Base-by-base conservation (phyloP, 2,329 filamentous ascomycete genomes). In the Zalaria obscura region DNA sequence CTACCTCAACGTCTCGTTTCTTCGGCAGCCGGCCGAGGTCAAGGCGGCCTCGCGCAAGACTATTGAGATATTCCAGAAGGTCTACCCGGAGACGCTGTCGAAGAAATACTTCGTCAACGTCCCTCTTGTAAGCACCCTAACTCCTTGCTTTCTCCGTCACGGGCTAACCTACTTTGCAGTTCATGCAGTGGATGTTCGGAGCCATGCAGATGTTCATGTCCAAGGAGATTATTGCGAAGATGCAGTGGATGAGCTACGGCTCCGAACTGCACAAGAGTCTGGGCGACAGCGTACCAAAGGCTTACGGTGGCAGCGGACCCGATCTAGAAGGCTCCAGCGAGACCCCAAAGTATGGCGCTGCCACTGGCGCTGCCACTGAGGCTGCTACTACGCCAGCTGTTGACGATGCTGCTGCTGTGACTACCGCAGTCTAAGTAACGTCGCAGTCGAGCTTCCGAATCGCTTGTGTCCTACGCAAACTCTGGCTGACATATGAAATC, bases 71-170 rank as follows among this genome's bases (percentile, higher is more conserved):
- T 86, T 95, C 59, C 75, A 79, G 40, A 78, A 75, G 50, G 83
- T 83, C 50, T 95, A 95, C 65, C 88, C 89, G 0, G 89, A 95
- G 67, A 76, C 93, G 6, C 72, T 95, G 38, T 77, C 76, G 52
- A 76, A 89, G 66, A 95, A 95, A 69, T 95, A 88, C 72, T 95
- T 95, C 58, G 83, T 95, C 65, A 95, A 95, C 55, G 85, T 95
- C 4, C 89, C 89, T 0, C 64, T 79, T 42, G 70, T 45, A 33
- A 35, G 43, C 39, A n/a, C n/a, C n/a, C n/a, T n/a, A n/a, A n/a
- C n/a, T n/a, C n/a, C n/a, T n/a, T n/a, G n/a, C n/a, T n/a, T n/a
- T n/a, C n/a, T n/a, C n/a, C n/a, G n/a, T n/a, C n/a, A n/a, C n/a
- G n/a, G n/a, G 27, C 36, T 38, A 25, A 38, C 36, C 18, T 7